Evolutionary conservation across 495 filamentous ascomycete genomes (phyloP).

Genomic region (Aspergillus leporis): DNA sequence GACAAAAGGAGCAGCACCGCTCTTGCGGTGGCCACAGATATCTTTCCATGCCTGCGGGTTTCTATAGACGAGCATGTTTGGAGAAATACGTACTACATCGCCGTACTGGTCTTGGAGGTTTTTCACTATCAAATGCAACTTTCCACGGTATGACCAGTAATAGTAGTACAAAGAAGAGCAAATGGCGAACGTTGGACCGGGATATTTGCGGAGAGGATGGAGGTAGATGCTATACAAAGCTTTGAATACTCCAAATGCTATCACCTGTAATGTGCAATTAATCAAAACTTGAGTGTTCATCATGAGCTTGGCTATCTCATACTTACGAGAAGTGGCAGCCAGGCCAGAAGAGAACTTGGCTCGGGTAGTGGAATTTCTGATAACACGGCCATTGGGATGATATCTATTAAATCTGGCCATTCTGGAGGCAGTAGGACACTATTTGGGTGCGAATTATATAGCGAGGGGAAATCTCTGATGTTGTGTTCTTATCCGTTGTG

Average conservation of each 20-base stretch:
- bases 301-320: not conserved
- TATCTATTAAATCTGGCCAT: no score
- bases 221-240: slow-evolving; percentile 50
- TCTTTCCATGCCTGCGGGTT: slow-evolving; percentile 50
- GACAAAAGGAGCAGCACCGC: not conserved
- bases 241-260: not conserved
- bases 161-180: slow-evolving; percentile 3
- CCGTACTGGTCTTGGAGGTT: slow-evolving; percentile 28
- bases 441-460: no score
- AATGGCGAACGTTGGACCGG: slow-evolving; percentile 41
- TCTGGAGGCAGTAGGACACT: no score
- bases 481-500: no score
- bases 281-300: not conserved
- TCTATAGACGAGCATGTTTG: slow-evolving; percentile 54
- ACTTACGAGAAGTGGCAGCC: not conserved
- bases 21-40: slow-evolving; percentile 13
- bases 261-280: not conserved
- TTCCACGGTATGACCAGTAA: slow-evolving; percentile 17
- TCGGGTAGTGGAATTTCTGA: not conserved
- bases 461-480: no score
- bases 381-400: not conserved
- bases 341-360: not conserved
- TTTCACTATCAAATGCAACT: slow-evolving; percentile 6
- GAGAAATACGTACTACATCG: slow-evolving; percentile 51
- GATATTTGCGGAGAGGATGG: slow-evolving; percentile 51